Conservation (phyloP, 805 yeast species). For the Candida chauliodis region DNA sequence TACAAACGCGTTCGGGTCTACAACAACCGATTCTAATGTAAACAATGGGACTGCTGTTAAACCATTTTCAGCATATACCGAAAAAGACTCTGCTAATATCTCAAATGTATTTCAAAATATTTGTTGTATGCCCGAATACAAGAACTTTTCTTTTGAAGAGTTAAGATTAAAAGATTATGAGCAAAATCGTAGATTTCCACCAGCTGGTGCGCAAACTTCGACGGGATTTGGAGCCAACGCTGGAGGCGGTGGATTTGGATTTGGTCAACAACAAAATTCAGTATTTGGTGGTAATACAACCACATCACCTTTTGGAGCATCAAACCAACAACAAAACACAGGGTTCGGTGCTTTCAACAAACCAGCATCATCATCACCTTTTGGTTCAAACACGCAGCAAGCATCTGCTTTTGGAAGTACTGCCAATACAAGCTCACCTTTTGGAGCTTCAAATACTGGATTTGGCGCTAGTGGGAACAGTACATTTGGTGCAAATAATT, state of each 20-base stretch:
- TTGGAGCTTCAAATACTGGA: constrained; percentile 39
- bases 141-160: constrained; percentile 79
- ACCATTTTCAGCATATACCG: constrained; percentile 67
- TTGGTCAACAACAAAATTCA: constrained; percentile 13
- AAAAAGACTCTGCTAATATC: constrained; percentile 64
- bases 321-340: constrained; percentile 11
- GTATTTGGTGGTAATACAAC: constrained; percentile 35
- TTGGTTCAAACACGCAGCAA: constrained; percentile 15
- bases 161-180: constrained; percentile 85
- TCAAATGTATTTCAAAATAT: constrained; percentile 61
- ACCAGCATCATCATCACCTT: constrained; percentile 13
- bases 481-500: constrained; percentile 10
- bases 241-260: constrained; percentile 13
- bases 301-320: constrained; percentile 31
- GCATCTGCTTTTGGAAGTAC: constrained; percentile 35
- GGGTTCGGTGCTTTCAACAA: constrained; percentile 10
- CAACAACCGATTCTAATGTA: constrained; percentile 23
- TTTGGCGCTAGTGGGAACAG: constrained; percentile 24
- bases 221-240: constrained; percentile 19
- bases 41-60: constrained; percentile 67
- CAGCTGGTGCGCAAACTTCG: constrained; percentile 20
- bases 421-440: constrained; percentile 17
- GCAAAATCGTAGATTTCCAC: constrained; percentile 52
- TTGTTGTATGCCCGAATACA: constrained; percentile 87
- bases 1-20: constrained; percentile 21